Conservation (phyloP, 1,284 basidiomycete species). For the Puccinia triticina region DNA sequence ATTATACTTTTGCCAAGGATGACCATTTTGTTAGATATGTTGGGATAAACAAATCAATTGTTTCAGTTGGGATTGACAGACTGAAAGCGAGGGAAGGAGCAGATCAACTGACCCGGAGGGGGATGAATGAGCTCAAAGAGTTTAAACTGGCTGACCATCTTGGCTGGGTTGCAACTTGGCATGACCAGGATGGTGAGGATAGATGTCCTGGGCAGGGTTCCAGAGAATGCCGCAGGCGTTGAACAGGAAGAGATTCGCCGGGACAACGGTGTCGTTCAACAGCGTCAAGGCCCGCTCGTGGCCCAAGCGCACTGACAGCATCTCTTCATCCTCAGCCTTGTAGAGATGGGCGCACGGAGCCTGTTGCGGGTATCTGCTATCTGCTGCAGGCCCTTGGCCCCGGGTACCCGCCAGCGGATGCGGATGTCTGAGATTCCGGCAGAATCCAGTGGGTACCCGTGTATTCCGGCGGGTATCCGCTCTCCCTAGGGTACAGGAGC, state of each 20-base stretch:
- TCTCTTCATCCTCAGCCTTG: neutral
- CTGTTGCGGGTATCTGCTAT: no score
- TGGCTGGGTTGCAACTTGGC: neutral
- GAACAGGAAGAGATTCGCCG: constrained; percentile 17
- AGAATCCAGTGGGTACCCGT: no score
- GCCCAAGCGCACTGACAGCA: neutral
- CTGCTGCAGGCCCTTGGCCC: no score
- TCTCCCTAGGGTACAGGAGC: no score
- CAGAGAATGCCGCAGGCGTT: neutral
- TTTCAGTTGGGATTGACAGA: neutral
- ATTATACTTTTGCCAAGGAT: neutral
- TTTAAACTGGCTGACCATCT: neutral
- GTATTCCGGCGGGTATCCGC: no score
- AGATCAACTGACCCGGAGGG: neutral
- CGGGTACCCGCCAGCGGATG: no score
- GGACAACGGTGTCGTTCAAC: neutral
- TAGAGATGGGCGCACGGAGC: no score
- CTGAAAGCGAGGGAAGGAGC: neutral
- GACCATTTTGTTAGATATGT: neutral
- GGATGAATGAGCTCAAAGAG: neutral
- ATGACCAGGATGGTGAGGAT: neutral
- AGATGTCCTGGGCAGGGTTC: neutral
- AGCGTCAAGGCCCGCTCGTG: constrained; percentile 16
- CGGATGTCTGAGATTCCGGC: no score
- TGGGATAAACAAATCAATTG: no score